These are phyloP conservation scores for Venturia carpophila DNA, from an alignment of 2,329 filamentous ascomycete species.

Conservation along the genomic window DNA sequence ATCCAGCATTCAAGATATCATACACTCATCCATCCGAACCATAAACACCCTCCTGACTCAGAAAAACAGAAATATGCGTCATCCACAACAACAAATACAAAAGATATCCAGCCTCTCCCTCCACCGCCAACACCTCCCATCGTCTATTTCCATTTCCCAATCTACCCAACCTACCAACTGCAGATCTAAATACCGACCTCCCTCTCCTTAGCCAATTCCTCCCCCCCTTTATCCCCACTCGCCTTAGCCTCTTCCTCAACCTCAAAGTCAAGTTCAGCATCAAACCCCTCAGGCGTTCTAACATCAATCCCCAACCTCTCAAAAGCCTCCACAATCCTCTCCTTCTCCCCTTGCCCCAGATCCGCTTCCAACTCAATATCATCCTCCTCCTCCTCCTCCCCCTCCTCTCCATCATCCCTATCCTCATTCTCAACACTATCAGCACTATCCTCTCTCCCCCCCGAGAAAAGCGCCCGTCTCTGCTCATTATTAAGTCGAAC, in stretches of 20 bases:
- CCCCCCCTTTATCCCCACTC: background rate
- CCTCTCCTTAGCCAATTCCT: constrained; percentile 2
- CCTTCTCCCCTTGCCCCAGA: background rate
- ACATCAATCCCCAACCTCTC: constrained; percentile 17
- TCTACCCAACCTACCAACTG: background rate
- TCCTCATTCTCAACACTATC: background rate
- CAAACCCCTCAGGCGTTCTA: constrained; percentile 5
- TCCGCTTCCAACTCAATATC: constrained; percentile 9
- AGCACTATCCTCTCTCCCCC: background rate
- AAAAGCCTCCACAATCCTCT: constrained; percentile 11
- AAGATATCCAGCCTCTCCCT: no score
- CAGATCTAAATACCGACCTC: background rate
- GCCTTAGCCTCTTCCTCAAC: background rate
- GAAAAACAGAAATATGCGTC: no score
- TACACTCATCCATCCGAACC: no score
- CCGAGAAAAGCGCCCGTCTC: background rate
- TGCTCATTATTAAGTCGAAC: background rate
- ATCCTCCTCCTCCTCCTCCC: background rate
- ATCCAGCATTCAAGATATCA: no score
- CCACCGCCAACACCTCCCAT: background rate
- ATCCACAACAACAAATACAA: no score
- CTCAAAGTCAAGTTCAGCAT: background rate
- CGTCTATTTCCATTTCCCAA: background rate
- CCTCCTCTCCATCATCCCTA: no score
- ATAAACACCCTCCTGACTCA: no score